Percentiles rank a stretch among this genome's conserved stretches.
phyloP scores from a whole-genome alignment of 176 grass and related monocot species.

The Aegilops speltoides region DNA sequence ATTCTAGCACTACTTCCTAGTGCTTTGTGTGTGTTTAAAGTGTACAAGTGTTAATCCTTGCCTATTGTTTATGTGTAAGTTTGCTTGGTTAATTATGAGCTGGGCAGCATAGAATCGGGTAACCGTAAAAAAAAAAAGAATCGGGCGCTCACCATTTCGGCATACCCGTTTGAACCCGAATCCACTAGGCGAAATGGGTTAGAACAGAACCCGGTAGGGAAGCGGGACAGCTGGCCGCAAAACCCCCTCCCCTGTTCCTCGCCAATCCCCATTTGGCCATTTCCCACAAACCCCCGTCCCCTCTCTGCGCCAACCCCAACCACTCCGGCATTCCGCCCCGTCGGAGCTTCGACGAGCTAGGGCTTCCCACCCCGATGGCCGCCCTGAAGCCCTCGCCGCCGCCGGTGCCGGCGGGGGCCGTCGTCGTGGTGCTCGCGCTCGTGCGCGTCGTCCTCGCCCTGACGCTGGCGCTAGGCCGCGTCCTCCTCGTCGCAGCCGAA shows the following conservation, averaged over 20 bases:
- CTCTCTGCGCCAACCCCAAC: neutral
- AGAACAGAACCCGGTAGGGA: neutral
- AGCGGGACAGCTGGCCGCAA: neutral
- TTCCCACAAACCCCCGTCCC: neutral
- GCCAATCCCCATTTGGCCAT: neutral
- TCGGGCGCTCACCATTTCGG: neutral
- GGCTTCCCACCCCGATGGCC: neutral
- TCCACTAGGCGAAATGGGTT: neutral
- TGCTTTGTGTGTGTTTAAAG: too few species aligned
- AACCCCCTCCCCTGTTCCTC: neutral
- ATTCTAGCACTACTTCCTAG: too few species aligned
- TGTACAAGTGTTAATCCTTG: too few species aligned
- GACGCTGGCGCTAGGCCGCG: neutral
- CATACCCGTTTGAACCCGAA: neutral
- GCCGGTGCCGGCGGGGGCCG: neutral
- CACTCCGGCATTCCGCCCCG: neutral
- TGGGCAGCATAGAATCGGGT: too few species aligned
- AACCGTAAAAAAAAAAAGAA: too few species aligned
- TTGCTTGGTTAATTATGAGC: too few species aligned
- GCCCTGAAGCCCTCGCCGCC: neutral
- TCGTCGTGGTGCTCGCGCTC: neutral
- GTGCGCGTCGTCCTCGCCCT: neutral
- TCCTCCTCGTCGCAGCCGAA: neutral
- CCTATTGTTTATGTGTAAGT: too few species aligned
- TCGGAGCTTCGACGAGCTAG: neutral